Conservation (phyloP, 257 asterid species). For the Nicotiana sylvestris region DNA sequence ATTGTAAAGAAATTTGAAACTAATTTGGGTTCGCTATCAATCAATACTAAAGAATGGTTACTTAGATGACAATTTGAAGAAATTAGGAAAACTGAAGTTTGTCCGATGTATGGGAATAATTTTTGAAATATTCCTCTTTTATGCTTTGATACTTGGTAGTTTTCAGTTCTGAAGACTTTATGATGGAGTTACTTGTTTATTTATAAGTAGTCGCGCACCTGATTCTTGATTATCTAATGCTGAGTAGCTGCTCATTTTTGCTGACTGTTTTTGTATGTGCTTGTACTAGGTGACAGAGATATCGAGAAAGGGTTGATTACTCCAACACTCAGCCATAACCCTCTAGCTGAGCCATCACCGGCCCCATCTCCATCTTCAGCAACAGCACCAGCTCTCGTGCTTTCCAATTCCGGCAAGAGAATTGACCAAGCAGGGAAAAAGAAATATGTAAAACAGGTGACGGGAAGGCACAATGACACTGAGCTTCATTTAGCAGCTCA, state of each 20-base stretch:
- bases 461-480: slow-evolving; percentile 51
- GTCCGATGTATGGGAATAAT: neutral
- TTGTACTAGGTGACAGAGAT: slow-evolving; percentile 25
- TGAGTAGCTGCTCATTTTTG: neutral
- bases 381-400: slow-evolving; percentile 48
- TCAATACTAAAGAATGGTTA: neutral
- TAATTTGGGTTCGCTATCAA: neutral
- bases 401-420: slow-evolving; percentile 50
- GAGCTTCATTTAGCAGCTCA: slow-evolving; percentile 57
- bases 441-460: slow-evolving; percentile 53
- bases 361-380: slow-evolving; percentile 45
- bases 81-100: neutral
- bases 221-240: neutral
- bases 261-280: neutral
- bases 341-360: slow-evolving; percentile 30
- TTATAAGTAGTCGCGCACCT: neutral
- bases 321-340: slow-evolving; percentile 24
- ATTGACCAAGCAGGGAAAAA: slow-evolving; percentile 53
- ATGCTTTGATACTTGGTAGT: neutral
- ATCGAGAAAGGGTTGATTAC: slow-evolving; percentile 31
- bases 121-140: neutral
- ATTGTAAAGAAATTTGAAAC: neutral
- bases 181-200: neutral
- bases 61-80: neutral
- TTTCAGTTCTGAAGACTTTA: neutral